Evolutionary conservation across 164 flowering plant genomes (phyloP), one percentile per base, ranked within the genome.

Genomic region (Chloranthus sessilifolius): DNA sequence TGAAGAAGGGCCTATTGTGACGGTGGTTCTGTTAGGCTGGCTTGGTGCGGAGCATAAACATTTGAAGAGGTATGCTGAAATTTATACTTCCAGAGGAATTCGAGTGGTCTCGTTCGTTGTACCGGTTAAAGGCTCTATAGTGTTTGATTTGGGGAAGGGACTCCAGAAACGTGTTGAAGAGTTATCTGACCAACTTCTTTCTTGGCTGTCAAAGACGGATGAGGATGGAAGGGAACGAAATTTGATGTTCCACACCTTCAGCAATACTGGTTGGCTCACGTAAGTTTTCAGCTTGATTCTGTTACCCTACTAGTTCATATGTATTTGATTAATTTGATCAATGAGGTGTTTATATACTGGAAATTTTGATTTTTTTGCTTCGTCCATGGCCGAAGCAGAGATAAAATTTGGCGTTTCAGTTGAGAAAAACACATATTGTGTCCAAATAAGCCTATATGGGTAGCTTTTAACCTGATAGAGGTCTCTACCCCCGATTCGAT

Each of bases 231-330:
- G 72, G 44, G 81, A 85, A 14, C 59, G 95, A 56, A 55, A 69
- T 45, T 74, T 94, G 76, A 19, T 94, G 16, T 86, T 94, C 53
- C 99, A 88, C 57, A 86, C 89, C 10, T 94, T 94, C 63, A 94
- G 99, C 69, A 94, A 86, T 52, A 81, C 99, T 1, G 73, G 97
- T 43, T 94, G 95, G 99, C 67, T 89, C 55, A 75, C 61, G 99
- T 92, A 80, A 55, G 99, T 80, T 27, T 51, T 33, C 17, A 7
- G 12, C 20, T 50, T 36, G 4, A 2, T 24, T 42, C 2, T 17
- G 26, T 29, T 11, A 14, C n/a, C 30, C 27, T n/a, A n/a, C n/a
- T n/a, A n/a, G n/a, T n/a, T n/a, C n/a, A n/a, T n/a, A n/a, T n/a
- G n/a, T n/a, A n/a, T n/a, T n/a, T n/a, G n/a, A n/a, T n/a, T n/a